A percentile compares a stretch with the other conserved stretches of the same genome.
phyloP scores from a whole-genome alignment of 2,329 filamentous ascomycete species.

The Alternaria sp. region DNA sequence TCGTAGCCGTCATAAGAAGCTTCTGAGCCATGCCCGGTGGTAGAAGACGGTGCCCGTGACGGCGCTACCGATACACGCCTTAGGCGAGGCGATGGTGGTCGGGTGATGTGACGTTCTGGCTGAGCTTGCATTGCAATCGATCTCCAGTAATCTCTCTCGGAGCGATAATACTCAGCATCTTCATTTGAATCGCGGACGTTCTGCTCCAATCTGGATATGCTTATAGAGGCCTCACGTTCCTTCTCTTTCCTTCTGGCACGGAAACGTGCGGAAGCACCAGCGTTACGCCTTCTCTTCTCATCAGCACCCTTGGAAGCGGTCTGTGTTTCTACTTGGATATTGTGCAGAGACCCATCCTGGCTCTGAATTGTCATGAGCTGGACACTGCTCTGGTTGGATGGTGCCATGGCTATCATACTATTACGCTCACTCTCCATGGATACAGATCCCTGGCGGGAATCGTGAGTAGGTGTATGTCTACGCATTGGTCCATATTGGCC shows the following conservation, averaged over 20 bases:
- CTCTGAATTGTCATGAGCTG: conserved; percentile 65
- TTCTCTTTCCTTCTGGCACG: conserved; percentile 83
- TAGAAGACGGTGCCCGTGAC: conserved; percentile 40
- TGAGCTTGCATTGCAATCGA: conserved; percentile 66
- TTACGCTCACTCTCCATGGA: conserved; percentile 48
- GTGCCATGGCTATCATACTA: conserved; percentile 56
- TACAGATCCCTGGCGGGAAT: conserved; percentile 47
- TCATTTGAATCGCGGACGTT: conserved; percentile 73
- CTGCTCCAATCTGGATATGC: conserved; percentile 73
- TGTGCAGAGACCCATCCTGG: conserved; percentile 59
- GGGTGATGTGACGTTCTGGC: conserved; percentile 56
- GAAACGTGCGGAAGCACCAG: conserved; percentile 84
- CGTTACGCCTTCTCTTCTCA: conserved; percentile 86
- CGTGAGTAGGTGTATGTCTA: conserved; percentile 24
- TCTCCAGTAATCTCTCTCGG: conserved; percentile 73
- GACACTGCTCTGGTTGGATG: conserved; percentile 58
- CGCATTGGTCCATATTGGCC: conserved; percentile 29
- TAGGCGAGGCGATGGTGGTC: conserved; percentile 55
- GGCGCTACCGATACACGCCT: conserved; percentile 43
- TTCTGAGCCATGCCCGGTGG: conserved; percentile 40
- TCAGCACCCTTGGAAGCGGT: conserved; percentile 84
- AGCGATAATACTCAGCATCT: conserved; percentile 77
- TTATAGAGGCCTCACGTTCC: conserved; percentile 75
- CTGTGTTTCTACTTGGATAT: conserved; percentile 79
- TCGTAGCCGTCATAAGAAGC: conserved; percentile 46